These are phyloP conservation scores for Scleromitrula shiraiana DNA, from an alignment of 2,329 filamentous ascomycete genomes.

Conservation along the genomic window DNA sequence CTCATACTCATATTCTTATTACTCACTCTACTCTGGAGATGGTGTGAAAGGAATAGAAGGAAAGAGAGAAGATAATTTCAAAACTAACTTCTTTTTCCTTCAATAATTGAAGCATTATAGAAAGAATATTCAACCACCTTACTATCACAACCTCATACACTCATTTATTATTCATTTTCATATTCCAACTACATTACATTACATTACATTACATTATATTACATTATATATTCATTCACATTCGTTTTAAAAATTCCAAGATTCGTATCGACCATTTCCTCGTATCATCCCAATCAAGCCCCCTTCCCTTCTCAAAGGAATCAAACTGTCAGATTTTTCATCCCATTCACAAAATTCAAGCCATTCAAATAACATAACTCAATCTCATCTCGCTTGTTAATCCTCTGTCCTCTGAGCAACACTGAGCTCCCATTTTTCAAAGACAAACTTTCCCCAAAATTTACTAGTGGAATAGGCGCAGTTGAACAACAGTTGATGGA, in stretches of 20 bases:
- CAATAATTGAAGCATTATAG: slow-evolving; percentile 1
- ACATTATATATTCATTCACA: too few species aligned
- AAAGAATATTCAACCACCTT: not conserved
- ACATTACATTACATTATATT: too few species aligned
- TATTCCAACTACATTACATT: not conserved
- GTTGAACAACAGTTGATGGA: too few species aligned
- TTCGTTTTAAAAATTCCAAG: not conserved
- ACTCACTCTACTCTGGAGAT: too few species aligned
- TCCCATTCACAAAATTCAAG: not conserved
- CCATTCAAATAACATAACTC: not conserved
- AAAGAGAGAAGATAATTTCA: not conserved
- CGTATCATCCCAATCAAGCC: not conserved
- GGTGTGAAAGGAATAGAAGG: too few species aligned
- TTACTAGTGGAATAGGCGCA: too few species aligned
- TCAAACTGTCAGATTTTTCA: not conserved
- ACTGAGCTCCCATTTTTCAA: not conserved
- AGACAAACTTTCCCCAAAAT: too few species aligned
- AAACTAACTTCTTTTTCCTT: slow-evolving; percentile 3
- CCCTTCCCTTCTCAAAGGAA: not conserved
- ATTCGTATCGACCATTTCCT: too few species aligned
- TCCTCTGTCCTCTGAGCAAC: not conserved
- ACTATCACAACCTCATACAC: not conserved
- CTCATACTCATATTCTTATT: too few species aligned
- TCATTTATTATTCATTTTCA: slow-evolving; percentile 3
- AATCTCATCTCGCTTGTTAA: not conserved